Conservation (phyloP, 2,329 filamentous ascomycete genomes). For the Fusarium brevicatenulatum region DNA sequence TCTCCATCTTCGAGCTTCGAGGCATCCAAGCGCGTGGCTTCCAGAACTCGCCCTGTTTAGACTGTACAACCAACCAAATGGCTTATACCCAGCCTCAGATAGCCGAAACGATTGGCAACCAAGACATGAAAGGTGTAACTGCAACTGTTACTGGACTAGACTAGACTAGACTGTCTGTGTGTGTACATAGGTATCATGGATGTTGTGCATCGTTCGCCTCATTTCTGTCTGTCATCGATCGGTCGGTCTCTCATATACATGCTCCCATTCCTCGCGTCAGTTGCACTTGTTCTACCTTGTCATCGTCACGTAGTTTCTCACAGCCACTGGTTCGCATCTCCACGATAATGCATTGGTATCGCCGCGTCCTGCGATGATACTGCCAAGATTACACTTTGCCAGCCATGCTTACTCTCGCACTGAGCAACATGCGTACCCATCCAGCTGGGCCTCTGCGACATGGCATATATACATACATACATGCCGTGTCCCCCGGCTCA, state of each 20-base stretch:
- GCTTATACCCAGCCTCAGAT: neutral
- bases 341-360: neutral
- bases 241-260: neutral
- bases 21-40: conserved; percentile 14
- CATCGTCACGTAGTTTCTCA: neutral
- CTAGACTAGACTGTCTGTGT: neutral
- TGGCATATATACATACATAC: neutral
- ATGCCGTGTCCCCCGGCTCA: neutral
- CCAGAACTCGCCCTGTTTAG: conserved; percentile 17
- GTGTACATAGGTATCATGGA: neutral
- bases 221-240: neutral
- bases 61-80: neutral
- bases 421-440: neutral
- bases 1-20: neutral
- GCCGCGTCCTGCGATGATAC: neutral
- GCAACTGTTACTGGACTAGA: neutral
- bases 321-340: neutral
- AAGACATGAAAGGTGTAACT: neutral
- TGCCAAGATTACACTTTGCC: neutral
- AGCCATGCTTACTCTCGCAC: conserved; percentile 5
- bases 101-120: conserved; percentile 9
- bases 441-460: neutral
- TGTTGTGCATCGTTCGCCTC: conserved; percentile 15
- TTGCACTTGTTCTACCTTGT: neutral
- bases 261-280: neutral